Evolutionary conservation across 2,329 filamentous ascomycete species (phyloP).

Genomic region (Ophiosphaerella herpotricha): DNA sequence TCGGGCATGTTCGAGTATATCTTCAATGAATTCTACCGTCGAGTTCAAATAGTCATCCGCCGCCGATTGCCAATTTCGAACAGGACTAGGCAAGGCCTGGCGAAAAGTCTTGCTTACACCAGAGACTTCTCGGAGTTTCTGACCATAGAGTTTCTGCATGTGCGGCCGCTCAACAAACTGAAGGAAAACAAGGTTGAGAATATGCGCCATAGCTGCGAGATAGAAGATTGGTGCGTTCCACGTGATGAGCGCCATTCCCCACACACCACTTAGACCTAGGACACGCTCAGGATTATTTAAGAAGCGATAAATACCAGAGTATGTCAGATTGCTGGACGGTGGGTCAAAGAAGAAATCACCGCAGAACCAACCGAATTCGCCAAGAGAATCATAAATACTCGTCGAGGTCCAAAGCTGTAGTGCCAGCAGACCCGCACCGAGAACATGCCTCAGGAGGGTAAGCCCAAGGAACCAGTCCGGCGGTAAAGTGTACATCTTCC

Average conservation of each 20-base stretch:
- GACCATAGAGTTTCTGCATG: constrained; percentile 96
- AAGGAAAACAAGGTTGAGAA: constrained; percentile 84
- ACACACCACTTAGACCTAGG: constrained; percentile 90
- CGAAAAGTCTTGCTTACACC: constrained; percentile 91
- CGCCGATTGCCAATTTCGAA: constrained; percentile 82
- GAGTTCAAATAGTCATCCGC: constrained; percentile 87
- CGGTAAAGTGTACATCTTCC: constrained; percentile 95
- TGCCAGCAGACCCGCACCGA: constrained; percentile 78
- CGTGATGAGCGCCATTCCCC: constrained; percentile 92
- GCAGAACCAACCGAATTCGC: constrained; percentile 99
- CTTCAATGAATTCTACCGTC: constrained; percentile 86
- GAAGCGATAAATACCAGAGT: constrained; percentile 96
- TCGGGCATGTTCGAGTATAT: constrained; percentile 81
- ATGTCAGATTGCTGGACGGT: constrained; percentile 78
- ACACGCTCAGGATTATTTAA: constrained; percentile 96
- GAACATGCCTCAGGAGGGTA: constrained; percentile 81
- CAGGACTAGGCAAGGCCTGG: constrained; percentile 78
- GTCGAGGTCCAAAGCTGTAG: constrained; percentile 91
- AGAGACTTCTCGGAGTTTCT: constrained; percentile 80
- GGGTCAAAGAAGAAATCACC: constrained; percentile 98
- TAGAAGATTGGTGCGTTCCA: constrained; percentile 86
- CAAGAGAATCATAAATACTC: constrained; percentile 93
- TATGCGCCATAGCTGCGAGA: constrained; percentile 82
- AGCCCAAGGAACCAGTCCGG: constrained; percentile 86
- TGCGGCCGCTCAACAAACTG: constrained; percentile 94